Percentiles rank a stretch among this genome's conserved stretches.
Conservation (phyloP, 169 alveolate genomes). For the Plasmodium cynomolgi region DNA sequence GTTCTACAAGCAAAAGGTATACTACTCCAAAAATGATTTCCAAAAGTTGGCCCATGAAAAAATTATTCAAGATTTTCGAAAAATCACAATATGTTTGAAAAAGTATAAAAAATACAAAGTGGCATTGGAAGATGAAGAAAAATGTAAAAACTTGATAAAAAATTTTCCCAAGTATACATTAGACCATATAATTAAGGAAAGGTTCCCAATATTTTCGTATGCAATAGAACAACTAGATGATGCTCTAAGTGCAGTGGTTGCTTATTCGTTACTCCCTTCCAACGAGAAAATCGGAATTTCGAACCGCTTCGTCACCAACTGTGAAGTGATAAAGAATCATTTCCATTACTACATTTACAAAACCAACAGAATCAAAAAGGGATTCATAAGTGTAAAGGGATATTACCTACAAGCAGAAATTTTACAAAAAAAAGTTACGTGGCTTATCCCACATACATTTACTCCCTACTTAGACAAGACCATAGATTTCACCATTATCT, state of each 20-base stretch:
- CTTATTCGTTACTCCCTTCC: conserved; percentile 68
- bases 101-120: conserved; percentile 92
- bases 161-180: conserved; percentile 93
- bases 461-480: conserved; percentile 83
- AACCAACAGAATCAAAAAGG: conserved; percentile 83
- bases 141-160: conserved; percentile 86
- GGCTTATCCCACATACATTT: conserved; percentile 98
- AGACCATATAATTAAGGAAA: conserved; percentile 95
- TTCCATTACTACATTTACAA: conserved; percentile 35
- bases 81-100: conserved; percentile 90
- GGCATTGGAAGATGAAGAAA: conserved; percentile 89
- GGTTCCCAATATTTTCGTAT: conserved; percentile 97
- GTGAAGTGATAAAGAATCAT: conserved; percentile 19
- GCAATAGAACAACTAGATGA: conserved; percentile 98
- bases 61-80: conserved; percentile 90
- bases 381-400: conserved; percentile 97
- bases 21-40: conserved; percentile 88
- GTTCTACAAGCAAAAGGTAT: conserved; percentile 86
- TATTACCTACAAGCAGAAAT: conserved; percentile 98
- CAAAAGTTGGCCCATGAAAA: conserved; percentile 96
- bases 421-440: conserved; percentile 92
- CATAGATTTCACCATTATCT: conserved; percentile 86
- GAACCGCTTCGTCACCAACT: background rate
- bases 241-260: conserved; percentile 95
- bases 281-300: conserved; percentile 3